Conservation (phyloP, 140 eudicot genomes). For the Senecio squalidus region DNA sequence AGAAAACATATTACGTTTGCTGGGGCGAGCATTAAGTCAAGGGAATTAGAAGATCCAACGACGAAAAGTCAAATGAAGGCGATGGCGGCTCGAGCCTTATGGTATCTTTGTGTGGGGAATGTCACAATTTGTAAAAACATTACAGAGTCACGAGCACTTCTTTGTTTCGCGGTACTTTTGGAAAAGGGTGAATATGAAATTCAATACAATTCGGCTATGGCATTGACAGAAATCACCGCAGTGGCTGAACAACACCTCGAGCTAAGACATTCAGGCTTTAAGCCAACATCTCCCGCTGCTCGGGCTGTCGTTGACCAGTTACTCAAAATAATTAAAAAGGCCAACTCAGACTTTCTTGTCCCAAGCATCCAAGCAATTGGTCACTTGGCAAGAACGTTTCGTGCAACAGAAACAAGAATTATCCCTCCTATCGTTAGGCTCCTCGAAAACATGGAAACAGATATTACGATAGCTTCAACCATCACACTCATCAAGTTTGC, state of each 20-base stretch:
- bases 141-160: conserved; percentile 71
- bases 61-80: conserved; percentile 71
- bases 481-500: conserved; percentile 47
- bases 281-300: conserved; percentile 65
- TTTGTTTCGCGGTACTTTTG: conserved; percentile 72
- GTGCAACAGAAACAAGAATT: conserved; percentile 64
- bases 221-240: conserved; percentile 64
- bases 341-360: conserved; percentile 38
- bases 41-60: conserved; percentile 62
- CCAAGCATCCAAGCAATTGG: conserved; percentile 55
- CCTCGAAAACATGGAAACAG: conserved; percentile 46
- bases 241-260: conserved; percentile 58
- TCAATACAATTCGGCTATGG: conserved; percentile 72
- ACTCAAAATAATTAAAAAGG: conserved; percentile 30
- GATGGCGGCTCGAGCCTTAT: conserved; percentile 81
- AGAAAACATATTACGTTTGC: conserved; percentile 23
- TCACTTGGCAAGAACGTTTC: conserved; percentile 57
- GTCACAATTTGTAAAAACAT: conserved; percentile 55
- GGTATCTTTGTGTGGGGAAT: conserved; percentile 63
- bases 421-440: conserved; percentile 44
- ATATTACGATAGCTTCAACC: conserved; percentile 37
- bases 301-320: conserved; percentile 64
- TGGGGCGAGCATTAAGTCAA: conserved; percentile 57
- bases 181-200: conserved; percentile 73
- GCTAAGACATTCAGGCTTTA: conserved; percentile 50